Percentiles rank a stretch among this genome's conserved stretches.
Evolutionary conservation across 495 filamentous ascomycete species (phyloP).

Genomic region (Penicillium pancosmium): DNA sequence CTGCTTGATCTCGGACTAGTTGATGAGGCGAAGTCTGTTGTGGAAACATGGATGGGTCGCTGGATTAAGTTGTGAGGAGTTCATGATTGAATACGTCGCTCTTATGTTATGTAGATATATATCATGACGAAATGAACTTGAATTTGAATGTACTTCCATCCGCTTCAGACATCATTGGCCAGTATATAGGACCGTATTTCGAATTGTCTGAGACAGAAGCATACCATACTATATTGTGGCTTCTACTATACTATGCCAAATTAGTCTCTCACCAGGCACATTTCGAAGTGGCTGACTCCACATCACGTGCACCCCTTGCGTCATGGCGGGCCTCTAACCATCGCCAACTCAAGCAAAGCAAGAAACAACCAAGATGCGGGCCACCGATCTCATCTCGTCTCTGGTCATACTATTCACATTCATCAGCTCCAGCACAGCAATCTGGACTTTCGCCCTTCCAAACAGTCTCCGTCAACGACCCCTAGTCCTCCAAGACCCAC

Average conservation of each 20-base stretch:
- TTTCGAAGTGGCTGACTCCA: constrained; percentile 11
- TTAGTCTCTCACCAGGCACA: too few relatives aligned
- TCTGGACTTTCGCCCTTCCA: constrained; percentile 18
- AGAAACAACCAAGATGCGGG: constrained; percentile 24
- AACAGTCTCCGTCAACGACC: constrained; percentile 13
- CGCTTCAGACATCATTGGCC: too few relatives aligned
- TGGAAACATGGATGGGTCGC: constrained; percentile 69
- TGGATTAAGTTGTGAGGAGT: constrained; percentile 50
- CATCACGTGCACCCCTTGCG: constrained; percentile 31
- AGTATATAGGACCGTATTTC: too few relatives aligned
- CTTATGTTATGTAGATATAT: too few relatives aligned
- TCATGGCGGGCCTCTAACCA: constrained; percentile 21
- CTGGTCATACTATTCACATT: constrained; percentile 18
- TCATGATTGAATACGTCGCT: too few relatives aligned
- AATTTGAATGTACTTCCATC: too few relatives aligned
- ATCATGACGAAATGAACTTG: too few relatives aligned
- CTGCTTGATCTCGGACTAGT: constrained; percentile 68
- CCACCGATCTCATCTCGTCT: constrained; percentile 12
- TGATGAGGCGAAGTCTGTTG: constrained; percentile 67
- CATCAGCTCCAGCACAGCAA: constrained; percentile 14
- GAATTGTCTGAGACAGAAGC: too few relatives aligned
- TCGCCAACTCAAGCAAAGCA: constrained; percentile 11
- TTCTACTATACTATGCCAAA: too few relatives aligned
- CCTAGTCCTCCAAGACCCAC: constrained; percentile 10
- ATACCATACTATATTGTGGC: too few relatives aligned